Conservation (phyloP, 257 asterid genomes). For the Forsythia suspensa region DNA sequence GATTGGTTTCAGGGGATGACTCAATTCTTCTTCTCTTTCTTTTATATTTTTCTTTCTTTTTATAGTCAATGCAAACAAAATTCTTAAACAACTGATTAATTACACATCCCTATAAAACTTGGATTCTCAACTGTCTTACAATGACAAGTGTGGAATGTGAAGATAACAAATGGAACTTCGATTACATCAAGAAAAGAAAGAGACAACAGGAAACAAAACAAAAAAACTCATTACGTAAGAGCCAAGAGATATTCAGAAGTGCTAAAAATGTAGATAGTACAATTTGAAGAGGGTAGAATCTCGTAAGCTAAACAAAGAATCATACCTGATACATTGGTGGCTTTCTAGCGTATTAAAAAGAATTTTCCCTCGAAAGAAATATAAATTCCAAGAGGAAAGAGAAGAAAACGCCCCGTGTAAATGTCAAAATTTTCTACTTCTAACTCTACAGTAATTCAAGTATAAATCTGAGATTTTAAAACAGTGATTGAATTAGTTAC, state of each 20-base stretch:
- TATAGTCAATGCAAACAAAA: too few species aligned
- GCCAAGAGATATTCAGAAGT: neutral
- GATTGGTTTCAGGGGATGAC: too few species aligned
- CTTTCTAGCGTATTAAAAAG: conserved; percentile 21
- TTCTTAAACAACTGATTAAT: too few species aligned
- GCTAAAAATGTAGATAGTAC: neutral
- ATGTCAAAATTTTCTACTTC: conserved; percentile 57
- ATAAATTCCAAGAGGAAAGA: conserved; percentile 14
- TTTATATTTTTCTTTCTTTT: too few species aligned
- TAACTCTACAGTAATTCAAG: conserved; percentile 37
- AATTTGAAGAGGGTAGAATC: conserved; percentile 13
- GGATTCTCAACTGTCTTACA: neutral
- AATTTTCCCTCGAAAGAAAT: conserved; percentile 19
- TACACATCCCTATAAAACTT: too few species aligned
- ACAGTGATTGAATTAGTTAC: conserved; percentile 29
- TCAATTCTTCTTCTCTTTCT: too few species aligned
- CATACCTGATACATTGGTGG: conserved; percentile 11
- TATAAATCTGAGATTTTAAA: conserved; percentile 11
- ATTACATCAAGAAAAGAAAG: neutral
- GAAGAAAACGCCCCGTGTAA: conserved; percentile 28
- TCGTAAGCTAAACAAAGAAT: neutral
- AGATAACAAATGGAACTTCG: neutral
- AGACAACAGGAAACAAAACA: neutral
- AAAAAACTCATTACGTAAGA: neutral
- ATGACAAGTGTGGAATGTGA: neutral